These are phyloP conservation scores for Chernovozyma sophiae-reginae DNA, from an alignment of 1,139 yeast species.

Conservation along the genomic window DNA sequence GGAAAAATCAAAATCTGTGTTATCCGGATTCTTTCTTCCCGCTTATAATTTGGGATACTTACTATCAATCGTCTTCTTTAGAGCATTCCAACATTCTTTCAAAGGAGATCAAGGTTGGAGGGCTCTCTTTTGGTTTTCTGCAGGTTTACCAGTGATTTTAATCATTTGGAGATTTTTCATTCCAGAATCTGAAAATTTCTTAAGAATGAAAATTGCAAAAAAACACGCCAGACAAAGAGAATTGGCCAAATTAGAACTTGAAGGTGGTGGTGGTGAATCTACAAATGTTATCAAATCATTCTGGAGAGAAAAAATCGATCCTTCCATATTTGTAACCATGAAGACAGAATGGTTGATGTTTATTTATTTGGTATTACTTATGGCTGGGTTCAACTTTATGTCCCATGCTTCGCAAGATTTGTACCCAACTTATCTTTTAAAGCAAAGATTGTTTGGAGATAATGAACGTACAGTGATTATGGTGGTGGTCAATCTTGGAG, in stretches of 20 bases:
- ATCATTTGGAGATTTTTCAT: conserved; percentile 49
- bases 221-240: conserved; percentile 13
- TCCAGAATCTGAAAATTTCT: conserved; percentile 61
- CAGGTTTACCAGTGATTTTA: conserved; percentile 62
- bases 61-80: conserved; percentile 57
- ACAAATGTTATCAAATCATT: background rate
- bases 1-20: conserved; percentile 51
- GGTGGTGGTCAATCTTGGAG: conserved; percentile 48
- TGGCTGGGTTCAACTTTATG: conserved; percentile 50
- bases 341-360: conserved; percentile 43
- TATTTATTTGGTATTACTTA: conserved; percentile 28
- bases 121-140: conserved; percentile 74
- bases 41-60: conserved; percentile 72
- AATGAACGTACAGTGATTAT: conserved; percentile 42
- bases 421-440: conserved; percentile 44
- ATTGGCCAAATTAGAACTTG: conserved; percentile 15
- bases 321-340: conserved; percentile 13
- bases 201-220: conserved; percentile 13
- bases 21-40: conserved; percentile 66
- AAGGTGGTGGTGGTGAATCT: conserved; percentile 6
- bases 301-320: conserved; percentile 11
- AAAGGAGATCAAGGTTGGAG: conserved; percentile 58
- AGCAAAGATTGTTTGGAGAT: conserved; percentile 31
- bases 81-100: conserved; percentile 51
- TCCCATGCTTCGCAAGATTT: conserved; percentile 56